Conservation (phyloP, 108 stramenopile genomes). For the Licmophora abbreviata region DNA sequence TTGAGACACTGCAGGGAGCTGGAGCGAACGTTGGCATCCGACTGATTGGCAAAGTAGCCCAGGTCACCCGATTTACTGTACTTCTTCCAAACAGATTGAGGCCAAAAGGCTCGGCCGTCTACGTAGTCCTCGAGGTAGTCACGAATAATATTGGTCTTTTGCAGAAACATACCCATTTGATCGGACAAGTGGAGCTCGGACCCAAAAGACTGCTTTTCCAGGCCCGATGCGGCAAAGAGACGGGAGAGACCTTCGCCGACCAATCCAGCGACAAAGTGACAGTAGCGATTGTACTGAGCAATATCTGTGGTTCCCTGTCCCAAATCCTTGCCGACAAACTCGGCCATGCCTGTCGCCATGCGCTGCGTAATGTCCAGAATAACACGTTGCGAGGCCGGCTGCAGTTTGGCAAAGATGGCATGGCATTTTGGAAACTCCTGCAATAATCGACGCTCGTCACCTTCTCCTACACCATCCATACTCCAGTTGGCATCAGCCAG, state of each 20-base stretch:
- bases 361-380: slow-evolving; percentile 91
- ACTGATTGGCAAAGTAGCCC: slow-evolving; percentile 79
- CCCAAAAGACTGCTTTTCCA: slow-evolving; percentile 62
- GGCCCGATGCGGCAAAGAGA: slow-evolving; percentile 82
- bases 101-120: slow-evolving; percentile 99
- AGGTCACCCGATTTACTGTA: slow-evolving; percentile 70
- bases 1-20: slow-evolving; percentile 80
- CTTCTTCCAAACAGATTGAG: slow-evolving; percentile 90
- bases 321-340: slow-evolving; percentile 94
- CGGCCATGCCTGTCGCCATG: slow-evolving; percentile 99
- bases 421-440: slow-evolving; percentile 91
- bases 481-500: slow-evolving; percentile 80
- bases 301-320: slow-evolving; percentile 92
- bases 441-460: slow-evolving; percentile 84
- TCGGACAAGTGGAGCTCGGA: slow-evolving; percentile 70
- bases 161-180: slow-evolving; percentile 98
- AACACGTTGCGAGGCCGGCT: slow-evolving; percentile 54
- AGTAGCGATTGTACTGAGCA: slow-evolving; percentile 92
- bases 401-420: slow-evolving; percentile 63
- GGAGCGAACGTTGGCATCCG: slow-evolving; percentile 24
- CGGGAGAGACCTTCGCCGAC: slow-evolving; percentile 97
- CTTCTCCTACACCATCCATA: slow-evolving; percentile 91
- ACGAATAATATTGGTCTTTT: slow-evolving; percentile 99
- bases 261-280: slow-evolving; percentile 97
- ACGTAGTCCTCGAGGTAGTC: slow-evolving; percentile 99